Conservation (phyloP, 2,329 filamentous ascomycete genomes). For the Diplocarpon mali region DNA sequence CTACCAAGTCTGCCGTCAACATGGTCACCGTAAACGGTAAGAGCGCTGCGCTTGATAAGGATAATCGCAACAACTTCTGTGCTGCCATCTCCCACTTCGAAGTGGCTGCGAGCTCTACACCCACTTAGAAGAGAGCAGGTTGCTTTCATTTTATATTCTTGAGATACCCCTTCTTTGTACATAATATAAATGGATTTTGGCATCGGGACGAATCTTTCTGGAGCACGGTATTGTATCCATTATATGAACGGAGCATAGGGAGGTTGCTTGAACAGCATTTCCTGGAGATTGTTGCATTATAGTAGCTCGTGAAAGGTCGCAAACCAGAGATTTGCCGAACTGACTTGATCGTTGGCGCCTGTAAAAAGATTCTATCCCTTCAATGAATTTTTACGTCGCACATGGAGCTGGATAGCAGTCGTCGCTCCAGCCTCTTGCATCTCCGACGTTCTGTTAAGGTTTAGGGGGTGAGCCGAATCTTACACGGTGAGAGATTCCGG, state of each 20-base stretch:
- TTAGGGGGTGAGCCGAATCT: too few relatives aligned
- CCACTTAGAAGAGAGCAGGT: background rate
- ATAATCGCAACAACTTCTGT: constrained; percentile 57
- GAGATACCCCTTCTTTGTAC: constrained; percentile 19
- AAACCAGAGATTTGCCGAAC: background rate
- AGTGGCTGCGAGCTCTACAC: constrained; percentile 1
- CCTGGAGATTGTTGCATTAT: background rate
- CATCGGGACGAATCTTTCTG: constrained; percentile 2
- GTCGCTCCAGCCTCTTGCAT: too few relatives aligned
- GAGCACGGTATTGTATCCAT: background rate
- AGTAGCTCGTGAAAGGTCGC: background rate
- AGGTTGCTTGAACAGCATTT: background rate
- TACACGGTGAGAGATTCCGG: background rate
- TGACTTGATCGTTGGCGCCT: too few relatives aligned
- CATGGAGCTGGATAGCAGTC: too few relatives aligned
- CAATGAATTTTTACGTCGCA: too few relatives aligned
- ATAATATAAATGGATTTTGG: constrained; percentile 10
- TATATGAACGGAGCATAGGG: constrained; percentile 4
- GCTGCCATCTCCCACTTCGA: constrained; percentile 45
- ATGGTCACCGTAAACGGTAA: constrained; percentile 57
- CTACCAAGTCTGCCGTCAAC: constrained; percentile 63
- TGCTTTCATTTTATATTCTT: constrained; percentile 2
- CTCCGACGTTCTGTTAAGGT: too few relatives aligned
- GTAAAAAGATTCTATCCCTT: too few relatives aligned
- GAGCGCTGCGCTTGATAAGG: constrained; percentile 40